These are phyloP conservation scores for Chionographis japonica DNA, from an alignment of 106 monocot species.

Conservation along the genomic window DNA sequence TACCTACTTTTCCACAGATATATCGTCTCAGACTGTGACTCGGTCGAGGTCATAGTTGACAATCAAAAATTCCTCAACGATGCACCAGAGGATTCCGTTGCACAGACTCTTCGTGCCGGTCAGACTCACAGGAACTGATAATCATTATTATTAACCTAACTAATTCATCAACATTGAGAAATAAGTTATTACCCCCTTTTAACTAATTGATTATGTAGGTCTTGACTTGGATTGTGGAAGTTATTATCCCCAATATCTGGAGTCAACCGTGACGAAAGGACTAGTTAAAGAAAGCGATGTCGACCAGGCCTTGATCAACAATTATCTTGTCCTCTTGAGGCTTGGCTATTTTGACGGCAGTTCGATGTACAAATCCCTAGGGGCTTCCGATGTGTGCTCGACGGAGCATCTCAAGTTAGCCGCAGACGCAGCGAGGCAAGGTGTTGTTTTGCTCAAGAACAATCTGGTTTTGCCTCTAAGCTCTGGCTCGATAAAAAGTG, in stretches of 20 bases:
- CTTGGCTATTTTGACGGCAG: slow-evolving; percentile 15
- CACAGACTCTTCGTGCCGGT: slow-evolving; percentile 5
- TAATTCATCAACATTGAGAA: no score
- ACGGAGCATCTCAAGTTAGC: slow-evolving; percentile 4
- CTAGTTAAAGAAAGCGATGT: slow-evolving; percentile 5
- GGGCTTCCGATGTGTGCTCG: background rate
- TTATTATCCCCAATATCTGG: background rate
- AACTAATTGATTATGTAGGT: slow-evolving; percentile 1
- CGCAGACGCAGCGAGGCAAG: slow-evolving; percentile 14
- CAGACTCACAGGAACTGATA: no score
- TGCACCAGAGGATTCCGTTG: background rate
- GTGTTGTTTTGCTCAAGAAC: slow-evolving; percentile 30
- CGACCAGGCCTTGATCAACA: slow-evolving; percentile 15
- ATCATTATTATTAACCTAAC: no score
- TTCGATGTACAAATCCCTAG: background rate
- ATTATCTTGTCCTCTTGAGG: slow-evolving; percentile 17
- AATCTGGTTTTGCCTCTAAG: background rate
- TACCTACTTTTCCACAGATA: slow-evolving; percentile 5
- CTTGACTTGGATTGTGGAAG: slow-evolving; percentile 20
- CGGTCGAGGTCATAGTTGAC: slow-evolving; percentile 1
- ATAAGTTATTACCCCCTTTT: no score
- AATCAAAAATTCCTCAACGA: slow-evolving; percentile 5
- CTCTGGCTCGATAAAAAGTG: background rate
- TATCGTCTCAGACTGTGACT: slow-evolving; percentile 33
- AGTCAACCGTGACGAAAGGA: slow-evolving; percentile 3